phyloP scores from a whole-genome alignment of 2,329 filamentous ascomycete genomes.

The Diaporthe ampelina region DNA sequence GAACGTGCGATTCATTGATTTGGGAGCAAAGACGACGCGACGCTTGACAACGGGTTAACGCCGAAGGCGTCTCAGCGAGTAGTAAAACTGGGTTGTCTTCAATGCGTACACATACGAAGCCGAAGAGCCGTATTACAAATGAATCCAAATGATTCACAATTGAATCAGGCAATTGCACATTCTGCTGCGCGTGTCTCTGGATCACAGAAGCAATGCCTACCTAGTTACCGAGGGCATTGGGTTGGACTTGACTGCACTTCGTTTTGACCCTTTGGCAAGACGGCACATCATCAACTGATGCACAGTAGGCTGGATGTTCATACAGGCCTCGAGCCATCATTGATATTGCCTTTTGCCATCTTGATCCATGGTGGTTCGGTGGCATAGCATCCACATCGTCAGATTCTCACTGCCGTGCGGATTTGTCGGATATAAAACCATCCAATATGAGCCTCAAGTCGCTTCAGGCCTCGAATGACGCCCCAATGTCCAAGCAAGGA shows the following conservation, averaged over 20 bases:
- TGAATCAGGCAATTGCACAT: not conserved
- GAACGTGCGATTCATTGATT: not conserved
- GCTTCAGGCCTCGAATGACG: not conserved
- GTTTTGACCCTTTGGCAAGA: not conserved
- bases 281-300: not conserved
- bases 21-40: not conserved
- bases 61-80: not conserved
- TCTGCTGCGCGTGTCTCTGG: not conserved
- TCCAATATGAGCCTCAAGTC: not conserved
- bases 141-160: not conserved
- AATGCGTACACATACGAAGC: no score
- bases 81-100: not conserved
- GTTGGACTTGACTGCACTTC: not conserved
- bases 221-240: not conserved
- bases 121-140: not conserved
- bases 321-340: not conserved
- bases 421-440: not conserved
- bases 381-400: not conserved
- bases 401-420: not conserved
- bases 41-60: not conserved
- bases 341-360: not conserved
- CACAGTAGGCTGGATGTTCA: not conserved
- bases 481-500: not conserved
- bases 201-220: not conserved
- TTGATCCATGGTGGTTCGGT: not conserved